Percentiles rank a stretch among this genome's conserved stretches.
phyloP scores from a whole-genome alignment of 177 flowering plant genomes.

The Vitis hybrid region DNA sequence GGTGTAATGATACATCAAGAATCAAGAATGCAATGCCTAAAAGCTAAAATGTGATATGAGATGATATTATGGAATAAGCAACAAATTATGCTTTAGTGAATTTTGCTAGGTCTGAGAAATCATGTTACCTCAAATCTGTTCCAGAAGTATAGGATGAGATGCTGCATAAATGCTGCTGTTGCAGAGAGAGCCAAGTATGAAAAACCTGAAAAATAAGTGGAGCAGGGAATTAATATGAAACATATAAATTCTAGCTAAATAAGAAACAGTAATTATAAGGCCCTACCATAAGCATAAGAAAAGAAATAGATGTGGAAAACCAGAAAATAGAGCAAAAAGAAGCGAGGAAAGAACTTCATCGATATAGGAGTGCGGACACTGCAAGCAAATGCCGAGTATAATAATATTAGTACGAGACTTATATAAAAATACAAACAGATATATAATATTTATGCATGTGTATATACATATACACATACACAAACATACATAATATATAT shows the following conservation, averaged over 20 bases:
- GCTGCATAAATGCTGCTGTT: constrained; percentile 93
- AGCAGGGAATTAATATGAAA: neutral
- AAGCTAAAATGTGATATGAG: too few species aligned
- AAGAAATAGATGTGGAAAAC: constrained; percentile 98
- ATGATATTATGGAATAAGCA: too few species aligned
- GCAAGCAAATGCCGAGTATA: constrained; percentile 31
- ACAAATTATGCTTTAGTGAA: too few species aligned
- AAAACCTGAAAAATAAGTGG: constrained; percentile 55
- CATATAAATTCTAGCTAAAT: neutral
- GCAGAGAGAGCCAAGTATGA: constrained; percentile 91
- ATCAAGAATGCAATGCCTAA: too few species aligned
- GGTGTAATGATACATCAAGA: too few species aligned
- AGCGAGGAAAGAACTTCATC: constrained; percentile 98
- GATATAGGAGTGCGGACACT: constrained; percentile 99
- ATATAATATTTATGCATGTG: neutral
- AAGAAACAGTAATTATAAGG: neutral
- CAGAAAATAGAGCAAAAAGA: constrained; percentile 94
- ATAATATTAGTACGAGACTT: constrained; percentile 10
- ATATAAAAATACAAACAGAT: neutral
- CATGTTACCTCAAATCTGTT: constrained; percentile 88
- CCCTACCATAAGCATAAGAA: constrained; percentile 89
- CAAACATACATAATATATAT: too few species aligned
- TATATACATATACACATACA: neutral
- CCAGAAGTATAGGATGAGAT: constrained; percentile 93
- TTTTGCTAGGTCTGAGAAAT: too few species aligned